Conservation (phyloP, 1,284 basidiomycete genomes). For the Tetrapyrgos nigripes region DNA sequence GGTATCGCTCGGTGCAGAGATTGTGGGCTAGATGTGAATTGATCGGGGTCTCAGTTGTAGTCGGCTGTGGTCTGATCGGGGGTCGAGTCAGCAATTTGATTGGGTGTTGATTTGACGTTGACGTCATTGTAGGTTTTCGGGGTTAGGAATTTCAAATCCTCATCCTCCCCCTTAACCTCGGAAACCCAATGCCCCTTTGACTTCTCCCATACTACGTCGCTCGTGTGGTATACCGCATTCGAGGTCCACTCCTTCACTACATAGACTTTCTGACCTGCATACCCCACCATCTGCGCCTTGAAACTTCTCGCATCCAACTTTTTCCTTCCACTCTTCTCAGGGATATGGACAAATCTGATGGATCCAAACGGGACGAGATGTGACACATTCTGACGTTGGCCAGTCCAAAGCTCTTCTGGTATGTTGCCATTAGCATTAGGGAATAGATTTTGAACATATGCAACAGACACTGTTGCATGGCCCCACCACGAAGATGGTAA, state of each 20-base stretch:
- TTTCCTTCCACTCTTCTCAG: background rate
- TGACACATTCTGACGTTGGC: no score
- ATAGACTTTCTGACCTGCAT: background rate
- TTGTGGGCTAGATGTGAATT: no score
- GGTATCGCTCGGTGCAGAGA: no score
- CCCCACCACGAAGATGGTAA: no score
- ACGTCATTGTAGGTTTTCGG: background rate
- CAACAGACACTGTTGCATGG: background rate
- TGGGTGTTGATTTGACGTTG: no score
- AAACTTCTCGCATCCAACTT: background rate
- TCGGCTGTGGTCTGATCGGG: no score
- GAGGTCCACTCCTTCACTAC: background rate
- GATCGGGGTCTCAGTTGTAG: background rate
- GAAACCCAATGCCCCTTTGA: background rate
- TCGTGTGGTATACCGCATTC: background rate
- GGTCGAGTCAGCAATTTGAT: no score
- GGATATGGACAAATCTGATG: background rate
- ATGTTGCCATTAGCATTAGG: background rate
- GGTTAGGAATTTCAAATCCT: no score
- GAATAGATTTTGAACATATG: background rate
- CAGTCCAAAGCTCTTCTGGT: background rate
- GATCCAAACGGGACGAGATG: background rate
- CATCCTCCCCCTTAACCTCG: no score
- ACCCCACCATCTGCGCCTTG: background rate
- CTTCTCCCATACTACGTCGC: background rate